These are phyloP conservation scores for Fusarium decemcellulare DNA, from an alignment of 2,329 filamentous ascomycete species.

Conservation along the genomic window DNA sequence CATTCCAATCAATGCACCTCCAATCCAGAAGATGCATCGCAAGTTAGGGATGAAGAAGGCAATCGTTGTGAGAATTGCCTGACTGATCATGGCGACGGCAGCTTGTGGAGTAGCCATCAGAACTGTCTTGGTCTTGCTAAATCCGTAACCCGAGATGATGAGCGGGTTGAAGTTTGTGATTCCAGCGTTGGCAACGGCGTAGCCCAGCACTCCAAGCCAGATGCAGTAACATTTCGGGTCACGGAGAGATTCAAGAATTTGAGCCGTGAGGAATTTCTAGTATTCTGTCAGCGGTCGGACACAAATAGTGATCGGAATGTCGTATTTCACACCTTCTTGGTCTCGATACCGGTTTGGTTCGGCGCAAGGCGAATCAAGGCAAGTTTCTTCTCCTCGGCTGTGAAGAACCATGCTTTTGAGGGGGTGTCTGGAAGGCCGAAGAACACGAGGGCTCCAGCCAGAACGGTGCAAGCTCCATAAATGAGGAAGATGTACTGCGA, in stretches of 20 bases:
- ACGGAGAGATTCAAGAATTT: not conserved
- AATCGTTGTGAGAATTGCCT: conserved; percentile 39
- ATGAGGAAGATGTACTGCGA: conserved; percentile 39
- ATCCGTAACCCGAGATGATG: conserved; percentile 64
- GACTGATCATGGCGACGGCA: conserved; percentile 47
- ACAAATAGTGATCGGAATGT: too few relatives aligned
- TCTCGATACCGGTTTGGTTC: conserved; percentile 2
- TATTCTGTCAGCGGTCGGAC: too few relatives aligned
- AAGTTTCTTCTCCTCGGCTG: conserved; percentile 34
- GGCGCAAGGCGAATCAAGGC: conserved; percentile 24
- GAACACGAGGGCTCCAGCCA: conserved; percentile 26
- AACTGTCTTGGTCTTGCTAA: conserved; percentile 44
- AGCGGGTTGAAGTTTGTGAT: conserved; percentile 73
- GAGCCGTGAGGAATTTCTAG: not conserved
- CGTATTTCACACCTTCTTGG: not conserved
- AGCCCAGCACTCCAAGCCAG: conserved; percentile 60
- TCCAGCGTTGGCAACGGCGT: conserved; percentile 77
- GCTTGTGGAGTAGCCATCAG: conserved; percentile 50
- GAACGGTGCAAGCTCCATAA: conserved; percentile 36
- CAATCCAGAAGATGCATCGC: conserved; percentile 49
- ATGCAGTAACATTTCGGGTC: not conserved
- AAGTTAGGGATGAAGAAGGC: conserved; percentile 46
- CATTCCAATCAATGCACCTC: conserved; percentile 37
- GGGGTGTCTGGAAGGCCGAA: conserved; percentile 38
- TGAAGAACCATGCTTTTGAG: conserved; percentile 42